phyloP scores from a whole-genome alignment of 139 green algal species.

The Pseudopediastrum boryanum region DNA sequence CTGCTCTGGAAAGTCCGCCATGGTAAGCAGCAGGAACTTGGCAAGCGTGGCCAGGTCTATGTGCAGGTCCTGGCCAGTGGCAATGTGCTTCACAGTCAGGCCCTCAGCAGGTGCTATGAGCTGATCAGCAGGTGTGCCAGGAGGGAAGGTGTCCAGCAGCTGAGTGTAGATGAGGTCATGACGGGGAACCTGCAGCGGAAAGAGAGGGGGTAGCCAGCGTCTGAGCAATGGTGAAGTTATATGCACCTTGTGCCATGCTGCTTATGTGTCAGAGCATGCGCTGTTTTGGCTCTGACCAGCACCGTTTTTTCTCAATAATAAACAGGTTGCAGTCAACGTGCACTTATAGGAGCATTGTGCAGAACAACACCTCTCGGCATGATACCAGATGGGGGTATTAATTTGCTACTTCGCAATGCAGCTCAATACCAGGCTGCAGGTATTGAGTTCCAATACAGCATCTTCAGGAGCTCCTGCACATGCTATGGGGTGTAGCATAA shows the following conservation, averaged over 20 bases:
- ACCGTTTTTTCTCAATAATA: not conserved
- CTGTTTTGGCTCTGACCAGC: not conserved
- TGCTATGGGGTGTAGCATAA: too few relatives aligned
- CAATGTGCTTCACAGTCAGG: constrained; percentile 39
- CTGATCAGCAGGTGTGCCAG: not conserved
- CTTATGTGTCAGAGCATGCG: not conserved
- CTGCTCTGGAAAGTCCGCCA: constrained; percentile 52
- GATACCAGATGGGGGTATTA: too few relatives aligned
- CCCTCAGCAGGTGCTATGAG: constrained; percentile 25
- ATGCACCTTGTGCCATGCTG: too few relatives aligned
- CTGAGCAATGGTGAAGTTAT: too few relatives aligned
- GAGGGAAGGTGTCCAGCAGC: constrained; percentile 25
- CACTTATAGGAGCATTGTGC: not conserved
- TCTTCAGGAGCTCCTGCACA: too few relatives aligned
- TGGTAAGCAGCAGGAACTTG: constrained; percentile 42
- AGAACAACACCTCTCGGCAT: not conserved
- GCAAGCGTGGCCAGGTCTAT: constrained; percentile 33
- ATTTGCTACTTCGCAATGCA: too few relatives aligned
- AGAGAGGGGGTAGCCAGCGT: not conserved
- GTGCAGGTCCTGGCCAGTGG: constrained; percentile 38
- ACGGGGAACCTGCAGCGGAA: constrained; percentile 12
- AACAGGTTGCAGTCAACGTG: not conserved
- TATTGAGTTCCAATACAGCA: too few relatives aligned
- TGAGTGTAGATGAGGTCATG: constrained; percentile 22
- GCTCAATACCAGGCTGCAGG: too few relatives aligned